These are phyloP conservation scores for Trichoderma lentiforme DNA, from an alignment of 2,329 filamentous ascomycete species.

Conservation along the genomic window DNA sequence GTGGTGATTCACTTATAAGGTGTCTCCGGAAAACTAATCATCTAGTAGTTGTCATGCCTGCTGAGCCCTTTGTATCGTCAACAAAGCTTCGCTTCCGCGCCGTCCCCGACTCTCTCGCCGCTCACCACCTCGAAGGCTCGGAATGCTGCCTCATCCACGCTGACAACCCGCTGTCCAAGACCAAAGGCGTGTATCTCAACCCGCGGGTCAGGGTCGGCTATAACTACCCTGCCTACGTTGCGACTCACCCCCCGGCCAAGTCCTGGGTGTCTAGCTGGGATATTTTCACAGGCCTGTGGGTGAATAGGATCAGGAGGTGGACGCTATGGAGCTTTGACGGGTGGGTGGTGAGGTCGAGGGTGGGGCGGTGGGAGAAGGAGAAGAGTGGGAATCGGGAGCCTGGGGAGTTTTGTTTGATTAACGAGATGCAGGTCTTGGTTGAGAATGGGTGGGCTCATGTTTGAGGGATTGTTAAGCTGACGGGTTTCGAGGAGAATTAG, in stretches of 20 bases:
- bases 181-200: conserved; percentile 63
- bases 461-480: conserved; percentile 23
- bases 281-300: conserved; percentile 56
- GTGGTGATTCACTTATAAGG: background rate
- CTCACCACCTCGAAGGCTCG: conserved; percentile 66
- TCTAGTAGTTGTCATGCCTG: conserved; percentile 45
- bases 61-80: conserved; percentile 51
- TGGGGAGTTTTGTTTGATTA: conserved; percentile 53
- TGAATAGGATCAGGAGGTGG: conserved; percentile 52
- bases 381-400: conserved; percentile 38
- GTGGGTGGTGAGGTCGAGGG: conserved; percentile 37
- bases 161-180: conserved; percentile 58
- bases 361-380: conserved; percentile 38
- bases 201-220: conserved; percentile 68
- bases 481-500: background rate
- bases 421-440: conserved; percentile 59
- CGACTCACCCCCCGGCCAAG: conserved; percentile 38
- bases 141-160: conserved; percentile 77
- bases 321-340: conserved; percentile 28
- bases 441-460: conserved; percentile 59
- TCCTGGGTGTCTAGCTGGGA: conserved; percentile 48
- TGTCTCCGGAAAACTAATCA: background rate
- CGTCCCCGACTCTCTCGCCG: conserved; percentile 59
- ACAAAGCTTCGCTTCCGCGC: conserved; percentile 58
- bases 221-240: conserved; percentile 49